These are phyloP conservation scores for Dysphania ambrosioides DNA, from an alignment of 148 eudicot genomes.

Conservation along the genomic window DNA sequence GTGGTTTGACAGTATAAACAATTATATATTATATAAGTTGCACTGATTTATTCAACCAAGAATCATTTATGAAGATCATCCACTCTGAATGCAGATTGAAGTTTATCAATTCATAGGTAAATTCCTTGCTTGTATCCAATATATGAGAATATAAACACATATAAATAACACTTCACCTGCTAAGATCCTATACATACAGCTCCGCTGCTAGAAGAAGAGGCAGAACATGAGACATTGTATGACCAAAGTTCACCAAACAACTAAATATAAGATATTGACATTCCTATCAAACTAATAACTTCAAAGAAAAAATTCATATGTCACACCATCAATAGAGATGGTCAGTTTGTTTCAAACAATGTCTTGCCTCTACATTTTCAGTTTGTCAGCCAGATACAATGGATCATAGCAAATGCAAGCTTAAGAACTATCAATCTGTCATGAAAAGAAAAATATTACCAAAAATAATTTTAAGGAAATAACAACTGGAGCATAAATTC, in stretches of 20 bases:
- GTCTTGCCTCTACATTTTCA: neutral
- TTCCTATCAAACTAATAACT: no score
- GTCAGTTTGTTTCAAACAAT: neutral
- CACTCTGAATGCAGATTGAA: neutral
- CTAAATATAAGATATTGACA: no score
- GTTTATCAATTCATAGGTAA: neutral
- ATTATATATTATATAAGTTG: neutral
- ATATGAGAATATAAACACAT: neutral
- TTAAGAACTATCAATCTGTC: neutral
- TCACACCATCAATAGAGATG: conserved; percentile 3
- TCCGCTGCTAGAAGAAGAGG: neutral
- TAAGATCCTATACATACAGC: neutral
- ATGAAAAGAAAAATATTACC: neutral
- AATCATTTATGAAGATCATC: neutral
- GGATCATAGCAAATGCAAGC: neutral
- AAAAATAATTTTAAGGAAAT: neutral
- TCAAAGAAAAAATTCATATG: neutral
- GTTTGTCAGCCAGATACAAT: neutral
- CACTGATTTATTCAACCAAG: neutral
- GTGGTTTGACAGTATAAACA: neutral
- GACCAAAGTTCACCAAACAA: no score
- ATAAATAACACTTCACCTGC: neutral
- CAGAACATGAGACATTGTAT: no score
- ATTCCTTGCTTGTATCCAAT: neutral
- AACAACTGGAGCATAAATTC: neutral